These are phyloP conservation scores for Sindora glabra DNA, from an alignment of 306 rosid genomes.

Conservation along the genomic window DNA sequence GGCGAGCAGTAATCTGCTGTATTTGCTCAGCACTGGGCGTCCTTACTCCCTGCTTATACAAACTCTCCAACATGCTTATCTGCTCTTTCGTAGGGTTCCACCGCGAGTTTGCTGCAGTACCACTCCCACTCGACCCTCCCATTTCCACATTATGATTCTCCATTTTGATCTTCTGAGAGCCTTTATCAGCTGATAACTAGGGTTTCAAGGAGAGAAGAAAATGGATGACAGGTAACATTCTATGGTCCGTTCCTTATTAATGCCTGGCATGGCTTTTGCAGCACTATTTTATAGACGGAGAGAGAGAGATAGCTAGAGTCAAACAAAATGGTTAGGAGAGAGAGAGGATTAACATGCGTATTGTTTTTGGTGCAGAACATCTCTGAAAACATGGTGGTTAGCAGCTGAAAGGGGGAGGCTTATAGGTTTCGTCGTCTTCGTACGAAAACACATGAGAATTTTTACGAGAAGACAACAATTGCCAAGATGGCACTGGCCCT, in stretches of 20 bases:
- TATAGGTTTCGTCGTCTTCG: constrained; percentile 28
- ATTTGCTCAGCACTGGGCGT: constrained; percentile 63
- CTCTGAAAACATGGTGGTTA: constrained; percentile 93
- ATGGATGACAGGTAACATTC: background rate
- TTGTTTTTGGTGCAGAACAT: constrained; percentile 76
- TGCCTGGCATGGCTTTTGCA: constrained; percentile 24
- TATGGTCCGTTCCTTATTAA: background rate
- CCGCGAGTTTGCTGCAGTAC: constrained; percentile 30
- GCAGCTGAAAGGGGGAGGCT: constrained; percentile 32
- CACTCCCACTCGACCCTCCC: constrained; percentile 4
- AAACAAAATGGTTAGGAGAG: constrained; percentile 15
- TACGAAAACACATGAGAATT: constrained; percentile 16
- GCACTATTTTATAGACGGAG: constrained; percentile 35
- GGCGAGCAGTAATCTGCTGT: constrained; percentile 44
- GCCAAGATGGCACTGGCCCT: constrained; percentile 12
- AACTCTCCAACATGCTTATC: constrained; percentile 42
- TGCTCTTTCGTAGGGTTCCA: constrained; percentile 97
- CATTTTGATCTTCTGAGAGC: background rate
- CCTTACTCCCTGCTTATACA: constrained; percentile 53
- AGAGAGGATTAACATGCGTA: constrained; percentile 76
- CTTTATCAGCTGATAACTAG: background rate
- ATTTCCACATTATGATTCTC: background rate
- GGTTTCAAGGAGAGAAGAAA: too few relatives aligned
- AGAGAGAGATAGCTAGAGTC: constrained; percentile 23
- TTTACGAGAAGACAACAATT: constrained; percentile 20